Evolutionary conservation across 2,329 filamentous ascomycete genomes (phyloP), one percentile per base, ranked within the genome.

Genomic region (Boeremia exigua): DNA sequence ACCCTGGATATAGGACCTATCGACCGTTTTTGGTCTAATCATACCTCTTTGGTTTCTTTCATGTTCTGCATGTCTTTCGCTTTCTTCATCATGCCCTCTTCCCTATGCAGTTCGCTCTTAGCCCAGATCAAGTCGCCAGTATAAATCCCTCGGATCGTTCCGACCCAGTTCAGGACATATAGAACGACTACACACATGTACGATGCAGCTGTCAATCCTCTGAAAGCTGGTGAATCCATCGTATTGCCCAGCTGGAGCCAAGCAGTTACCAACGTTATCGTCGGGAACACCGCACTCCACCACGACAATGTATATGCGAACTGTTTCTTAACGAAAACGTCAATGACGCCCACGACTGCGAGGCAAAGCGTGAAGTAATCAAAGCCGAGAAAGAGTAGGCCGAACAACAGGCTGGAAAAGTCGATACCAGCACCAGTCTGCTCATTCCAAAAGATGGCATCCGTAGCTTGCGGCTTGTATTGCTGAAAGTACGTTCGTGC

Each of bases 201-300:
- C 7, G 61, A 38, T n/a, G 58, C 62, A 40, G 58, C 51, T 2
- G 47, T 38, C 6, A 62, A 32, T 27, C 50, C 60, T 12, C 63
- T 58, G 47, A 63, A 63, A 3, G 28, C 62, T 17, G 54, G 42
- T 1, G 61, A 63, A 17, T 63, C 55, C 36, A 66, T 60, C 14
- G 56, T 61, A 44, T 58, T 60, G 3, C 61, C 57, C 19, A 48
- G 56, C 55, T 64, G 34, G 2, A 54, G 11, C 2, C 32, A 8
- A 17, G 48, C 12, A 56, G 37, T 19, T 4, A 47, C 11, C 25
- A 6, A 14, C 56, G 32, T 57, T 61, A 54, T 54, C 56, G 60
- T 65, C 15, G 63, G 63, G 38, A 60, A 68, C 8, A 63, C 62
- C 53, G 62, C 42, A 14, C 54, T 61, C 57, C 59, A 61, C 60